Conservation (phyloP, 768 basidiomycete species). For the Pleurotus ostreatus region DNA sequence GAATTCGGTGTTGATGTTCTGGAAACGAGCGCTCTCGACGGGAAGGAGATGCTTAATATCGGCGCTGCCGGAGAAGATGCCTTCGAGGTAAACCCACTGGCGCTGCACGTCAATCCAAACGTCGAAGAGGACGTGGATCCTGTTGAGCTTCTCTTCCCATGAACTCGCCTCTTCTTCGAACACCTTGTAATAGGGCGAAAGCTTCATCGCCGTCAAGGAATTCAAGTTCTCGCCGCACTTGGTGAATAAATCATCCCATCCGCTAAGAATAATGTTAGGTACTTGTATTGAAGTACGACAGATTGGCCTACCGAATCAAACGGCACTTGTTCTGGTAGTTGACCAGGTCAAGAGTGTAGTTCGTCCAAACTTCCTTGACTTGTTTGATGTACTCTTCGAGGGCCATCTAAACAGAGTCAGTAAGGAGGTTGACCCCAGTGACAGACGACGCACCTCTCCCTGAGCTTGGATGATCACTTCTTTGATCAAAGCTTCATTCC, state of each 20-base stretch:
- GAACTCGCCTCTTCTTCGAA: slow-evolving; percentile 91
- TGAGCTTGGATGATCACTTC: slow-evolving; percentile 97
- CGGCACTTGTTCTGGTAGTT: slow-evolving; percentile 99
- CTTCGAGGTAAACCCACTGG: slow-evolving; percentile 99
- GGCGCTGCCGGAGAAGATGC: slow-evolving; percentile 98
- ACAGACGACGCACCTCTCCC: slow-evolving; percentile 68
- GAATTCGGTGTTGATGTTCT: slow-evolving; percentile 98
- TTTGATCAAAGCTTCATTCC: slow-evolving; percentile 86
- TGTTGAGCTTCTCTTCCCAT: slow-evolving; percentile 96
- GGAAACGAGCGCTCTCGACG: slow-evolving; percentile 95
- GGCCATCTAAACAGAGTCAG: slow-evolving; percentile 66
- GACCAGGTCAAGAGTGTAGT: slow-evolving; percentile 91
- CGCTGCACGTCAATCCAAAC: slow-evolving; percentile 99
- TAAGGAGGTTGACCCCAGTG: slow-evolving; percentile 8
- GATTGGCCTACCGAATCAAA: slow-evolving; percentile 65
- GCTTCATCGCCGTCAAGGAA: slow-evolving; percentile 93
- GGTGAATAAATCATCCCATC: slow-evolving; percentile 95
- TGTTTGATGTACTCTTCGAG: slow-evolving; percentile 94
- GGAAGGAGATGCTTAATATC: slow-evolving; percentile 99
- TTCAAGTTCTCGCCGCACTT: slow-evolving; percentile 98
- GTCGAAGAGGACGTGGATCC: slow-evolving; percentile 95
- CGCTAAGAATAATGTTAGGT: slow-evolving; percentile 40
- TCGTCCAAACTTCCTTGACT: slow-evolving; percentile 97
- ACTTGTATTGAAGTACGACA: neutral
- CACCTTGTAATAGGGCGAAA: slow-evolving; percentile 98